These are phyloP conservation scores for Nigrospora sphaerica DNA, from an alignment of 2,329 filamentous ascomycete genomes.

Conservation along the genomic window DNA sequence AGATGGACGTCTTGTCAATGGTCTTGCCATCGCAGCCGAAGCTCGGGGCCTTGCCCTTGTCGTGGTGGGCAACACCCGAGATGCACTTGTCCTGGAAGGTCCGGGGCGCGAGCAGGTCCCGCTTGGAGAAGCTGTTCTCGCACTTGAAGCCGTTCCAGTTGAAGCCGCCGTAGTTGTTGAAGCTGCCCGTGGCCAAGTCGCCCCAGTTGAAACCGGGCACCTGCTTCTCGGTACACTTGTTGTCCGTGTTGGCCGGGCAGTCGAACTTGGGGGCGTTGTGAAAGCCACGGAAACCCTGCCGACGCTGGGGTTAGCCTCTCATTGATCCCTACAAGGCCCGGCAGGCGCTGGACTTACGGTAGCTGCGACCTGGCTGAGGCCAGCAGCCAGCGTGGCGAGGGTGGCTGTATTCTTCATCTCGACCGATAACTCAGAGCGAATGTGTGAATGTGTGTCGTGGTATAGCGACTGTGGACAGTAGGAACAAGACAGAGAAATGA, in stretches of 20 bases:
- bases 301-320: background rate
- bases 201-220: slow-evolving; percentile 62
- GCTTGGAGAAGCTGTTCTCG: slow-evolving; percentile 49
- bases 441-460: background rate
- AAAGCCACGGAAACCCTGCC: slow-evolving; percentile 12
- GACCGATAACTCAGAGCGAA: slow-evolving; percentile 11
- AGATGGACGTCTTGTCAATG: slow-evolving; percentile 64
- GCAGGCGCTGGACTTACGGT: slow-evolving; percentile 25
- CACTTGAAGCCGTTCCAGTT: slow-evolving; percentile 68
- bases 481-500: slow-evolving; percentile 18
- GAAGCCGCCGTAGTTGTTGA: slow-evolving; percentile 65
- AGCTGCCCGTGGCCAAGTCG: slow-evolving; percentile 51
- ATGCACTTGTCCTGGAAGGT: slow-evolving; percentile 53
- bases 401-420: slow-evolving; percentile 46
- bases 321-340: background rate
- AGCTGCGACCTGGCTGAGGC: slow-evolving; percentile 42
- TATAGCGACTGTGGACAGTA: slow-evolving; percentile 13
- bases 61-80: slow-evolving; percentile 41
- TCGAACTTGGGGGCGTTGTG: slow-evolving; percentile 19
- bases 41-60: slow-evolving; percentile 43
- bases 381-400: slow-evolving; percentile 43
- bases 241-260: slow-evolving; percentile 3
- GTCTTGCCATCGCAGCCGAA: slow-evolving; percentile 44
- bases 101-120: slow-evolving; percentile 46
- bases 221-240: slow-evolving; percentile 3